Evolutionary conservation across 108 stramenopile genomes (phyloP), one percentile per base, ranked within the genome.

Genomic region (Hondaea fermentalgiana): DNA sequence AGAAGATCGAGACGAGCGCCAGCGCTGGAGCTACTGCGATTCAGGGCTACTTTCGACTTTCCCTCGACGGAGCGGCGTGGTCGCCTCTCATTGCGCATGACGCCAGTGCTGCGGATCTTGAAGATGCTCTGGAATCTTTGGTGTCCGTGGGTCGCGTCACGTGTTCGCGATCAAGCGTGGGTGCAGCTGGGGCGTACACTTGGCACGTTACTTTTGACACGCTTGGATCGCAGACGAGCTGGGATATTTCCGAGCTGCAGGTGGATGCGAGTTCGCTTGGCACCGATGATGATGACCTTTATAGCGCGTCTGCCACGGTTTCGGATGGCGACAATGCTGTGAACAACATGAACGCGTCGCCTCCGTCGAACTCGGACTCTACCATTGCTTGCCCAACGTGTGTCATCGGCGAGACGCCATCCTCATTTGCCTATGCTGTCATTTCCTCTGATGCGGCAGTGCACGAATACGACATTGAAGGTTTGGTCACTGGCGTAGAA

Each of bases 321-420:
- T 28, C 3, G 10, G 76, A 83, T 23, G 76, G 76, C 3, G 76
- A 83, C 3, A 47, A 88, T 58, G 91, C 91, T 28, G 53, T 90
- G 6, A 90, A 92, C 45, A 93, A 93, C 58, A 53, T 53, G 0
- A 91, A 93, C 76, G 23, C 29, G 44, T 60, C 76, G 6, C 19
- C n/a, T 12, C 76, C 76, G 12, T 1, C 29, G 1, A n/a, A 12
- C 2, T 1, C 87, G n/a, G 91, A 90, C 53, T 92, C 90, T n/a
- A 83, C 45, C 4, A 88, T 72, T 72, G 60, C 60, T 58, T 47
- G 76, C 76, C 91, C 60, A 25, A 17, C 58, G 47, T 43, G 43
- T 28, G 88, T 87, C 90, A 90, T 94, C 49, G 96, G 96, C 47
- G 96, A 97, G 72, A 43, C 91, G 59, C 96, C 96, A 3, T 71